Base-by-base conservation (phyloP, 306 rosid genomes). In the Cotoneaster glaucophyllus region DNA sequence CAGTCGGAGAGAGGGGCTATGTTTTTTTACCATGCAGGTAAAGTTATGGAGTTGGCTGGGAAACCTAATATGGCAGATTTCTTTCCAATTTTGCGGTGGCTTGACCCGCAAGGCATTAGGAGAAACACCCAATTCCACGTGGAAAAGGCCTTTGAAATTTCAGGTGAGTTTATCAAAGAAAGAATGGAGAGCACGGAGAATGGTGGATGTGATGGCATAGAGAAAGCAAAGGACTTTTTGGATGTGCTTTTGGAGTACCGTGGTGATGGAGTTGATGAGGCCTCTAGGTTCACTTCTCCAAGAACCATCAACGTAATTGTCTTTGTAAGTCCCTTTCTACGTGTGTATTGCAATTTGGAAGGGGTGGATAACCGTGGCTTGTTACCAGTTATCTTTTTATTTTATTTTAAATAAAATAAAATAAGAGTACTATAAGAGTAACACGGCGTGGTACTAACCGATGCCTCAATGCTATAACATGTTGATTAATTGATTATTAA, bases 1-100 rank as follows among this genome's bases (percentile, higher is more conserved):
- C 70, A 86, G 17, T 88, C 86, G 22, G 88, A 84, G 79, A 89
- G 88, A 73, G 98, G 98, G 9, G 85, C 73, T 2, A 71, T 26
- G 34, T 93, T 93, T 65, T 91, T 88, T 64, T 45, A 75, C 71
- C 97, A 93, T 52, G 86, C 93, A 0, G 75, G 87, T 2, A 85
- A 86, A 78, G 91, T 93, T 26, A 91, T 88, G 98, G 93, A 93
- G 79, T 77, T 77, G 31, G 92, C 96, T 24, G 98, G 97, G 73
- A 91, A 88, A 74, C 97, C 97, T 1, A 91, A 93, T 17, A 74
- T 87, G 25, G 97, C 98, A 0, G 98, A 93, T 77, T 93, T 87
- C 64, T 73, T 91, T 22, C 96, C 92, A 0, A 13, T 78, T 29
- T 32, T 91, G 11, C 84, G 82, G 81, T 75, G 93, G 84, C 11